Evolutionary conservation across 495 filamentous ascomycete species (phyloP), one percentile per base, ranked within the genome.

Genomic region (Hyaloscypha hepaticicola): DNA sequence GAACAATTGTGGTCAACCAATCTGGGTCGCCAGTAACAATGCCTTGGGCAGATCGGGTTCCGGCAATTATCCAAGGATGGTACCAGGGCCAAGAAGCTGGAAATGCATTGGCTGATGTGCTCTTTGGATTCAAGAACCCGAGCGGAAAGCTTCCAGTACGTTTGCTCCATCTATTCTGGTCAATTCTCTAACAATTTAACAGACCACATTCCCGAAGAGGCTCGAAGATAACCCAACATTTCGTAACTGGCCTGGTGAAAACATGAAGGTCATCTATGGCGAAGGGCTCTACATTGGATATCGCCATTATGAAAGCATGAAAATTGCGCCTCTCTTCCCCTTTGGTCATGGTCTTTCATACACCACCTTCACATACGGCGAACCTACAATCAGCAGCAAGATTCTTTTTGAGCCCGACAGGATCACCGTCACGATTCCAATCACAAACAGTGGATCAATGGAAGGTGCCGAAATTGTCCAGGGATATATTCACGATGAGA

Each of bases 281-380:
- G 92, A 96, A 72, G 91, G 90, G 51, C 74, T 96, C 55, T 94
- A 89, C 73, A 87, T 96, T 60, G 91, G 91, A 2, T 96, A 96
- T 73, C 80, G 89, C 2, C 89, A 90, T 77, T 96, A 92, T 77
- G 91, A 96, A 72, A 85, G 86, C 52, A 73, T 82, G n/a, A 77
- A 83, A 14, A 77, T 89, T 33, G 75, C 78, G 1, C 87, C 90
- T 0, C 80, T 88, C 0, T 95, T 95, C 77, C 80, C 88, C 53
- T 96, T 96, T 70, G 91, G 92, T 51, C 87, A 94, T 72, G 92
- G 92, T 24, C 83, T 96, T 11, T 91, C 88, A 0, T 96, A 95
- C 74, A 91, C 91, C 0, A 86, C 80, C 5, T 96, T 96, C 72
- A 74, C 79, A 31, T 91, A 91, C 71, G 84, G 85, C 14, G 76